Evolutionary conservation across 768 basidiomycete genomes (phyloP).

Genomic region (Leccinum obscurum): DNA sequence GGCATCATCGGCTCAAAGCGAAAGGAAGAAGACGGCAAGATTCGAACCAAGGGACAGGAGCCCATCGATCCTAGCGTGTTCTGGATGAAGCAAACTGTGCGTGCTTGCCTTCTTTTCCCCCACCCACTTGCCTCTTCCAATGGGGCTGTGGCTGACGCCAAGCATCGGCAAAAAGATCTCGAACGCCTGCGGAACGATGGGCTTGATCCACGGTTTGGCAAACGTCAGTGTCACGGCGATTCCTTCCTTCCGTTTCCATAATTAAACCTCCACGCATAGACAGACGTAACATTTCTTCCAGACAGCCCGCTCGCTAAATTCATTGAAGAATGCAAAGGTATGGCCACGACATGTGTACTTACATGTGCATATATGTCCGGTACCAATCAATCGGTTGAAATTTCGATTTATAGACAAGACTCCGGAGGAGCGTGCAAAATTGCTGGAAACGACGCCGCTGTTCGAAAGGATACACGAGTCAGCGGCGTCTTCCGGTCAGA

Average conservation of each 20-base stretch:
- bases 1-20: constrained; percentile 50
- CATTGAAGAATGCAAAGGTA: constrained; percentile 63
- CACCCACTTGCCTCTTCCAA: neutral
- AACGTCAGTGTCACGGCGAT: constrained; percentile 54
- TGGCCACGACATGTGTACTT: neutral
- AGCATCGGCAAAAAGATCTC: constrained; percentile 48
- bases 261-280: constrained; percentile 35
- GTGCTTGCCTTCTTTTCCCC: constrained; percentile 13
- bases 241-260: constrained; percentile 2
- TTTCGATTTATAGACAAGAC: constrained; percentile 50
- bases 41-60: constrained; percentile 46
- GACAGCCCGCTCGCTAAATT: constrained; percentile 65
- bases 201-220: constrained; percentile 75
- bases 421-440: constrained; percentile 69
- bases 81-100: constrained; percentile 90
- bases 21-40: constrained; percentile 58
- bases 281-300: constrained; percentile 55
- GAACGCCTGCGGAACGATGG: constrained; percentile 90
- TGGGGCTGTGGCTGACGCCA: neutral
- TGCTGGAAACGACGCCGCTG: constrained; percentile 73
- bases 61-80: constrained; percentile 64
- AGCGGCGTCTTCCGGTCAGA: constrained; percentile 70
- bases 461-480: constrained; percentile 78
- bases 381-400: neutral
- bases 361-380: neutral